Conservation (phyloP, 148 eudicot species). For the Dianthus caryophyllus region DNA sequence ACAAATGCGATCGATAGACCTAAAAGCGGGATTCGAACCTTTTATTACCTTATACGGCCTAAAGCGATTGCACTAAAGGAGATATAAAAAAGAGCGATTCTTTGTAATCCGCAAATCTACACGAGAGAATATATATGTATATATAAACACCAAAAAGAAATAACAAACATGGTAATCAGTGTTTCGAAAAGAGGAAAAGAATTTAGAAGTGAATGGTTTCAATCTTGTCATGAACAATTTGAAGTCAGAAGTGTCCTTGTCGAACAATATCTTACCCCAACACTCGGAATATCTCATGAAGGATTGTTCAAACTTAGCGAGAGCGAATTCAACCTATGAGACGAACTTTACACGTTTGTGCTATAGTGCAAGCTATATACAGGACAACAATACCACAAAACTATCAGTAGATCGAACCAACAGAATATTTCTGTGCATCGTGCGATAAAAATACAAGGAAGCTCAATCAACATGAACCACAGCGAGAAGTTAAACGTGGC, state of each 20-base stretch:
- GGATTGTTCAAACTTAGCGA: no score
- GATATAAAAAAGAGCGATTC: slow-evolving; percentile 23
- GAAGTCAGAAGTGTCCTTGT: background rate
- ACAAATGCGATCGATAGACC: slow-evolving; percentile 6
- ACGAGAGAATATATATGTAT: slow-evolving; percentile 22
- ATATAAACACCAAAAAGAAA: background rate
- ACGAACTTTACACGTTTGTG: no score
- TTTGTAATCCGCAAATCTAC: slow-evolving; percentile 14
- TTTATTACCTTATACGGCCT: background rate
- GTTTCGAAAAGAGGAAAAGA: background rate
- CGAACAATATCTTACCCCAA: no score
- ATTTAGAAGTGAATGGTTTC: background rate
- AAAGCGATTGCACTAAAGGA: slow-evolving; percentile 17
- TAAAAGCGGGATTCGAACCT: slow-evolving; percentile 10
- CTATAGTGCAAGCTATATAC: no score
- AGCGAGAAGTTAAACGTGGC: no score
- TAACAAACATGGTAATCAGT: slow-evolving; percentile 16
- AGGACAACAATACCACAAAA: no score
- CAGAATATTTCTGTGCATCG: no score
- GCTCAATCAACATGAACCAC: no score
- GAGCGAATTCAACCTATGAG: no score
- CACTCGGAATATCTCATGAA: no score
- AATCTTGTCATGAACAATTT: background rate
- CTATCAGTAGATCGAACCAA: no score
- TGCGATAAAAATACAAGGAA: no score